Percentiles rank a stretch among this genome's conserved stretches.
Evolutionary conservation across 1,284 basidiomycete species (phyloP).

Genomic region (Heliocybe sulcata): DNA sequence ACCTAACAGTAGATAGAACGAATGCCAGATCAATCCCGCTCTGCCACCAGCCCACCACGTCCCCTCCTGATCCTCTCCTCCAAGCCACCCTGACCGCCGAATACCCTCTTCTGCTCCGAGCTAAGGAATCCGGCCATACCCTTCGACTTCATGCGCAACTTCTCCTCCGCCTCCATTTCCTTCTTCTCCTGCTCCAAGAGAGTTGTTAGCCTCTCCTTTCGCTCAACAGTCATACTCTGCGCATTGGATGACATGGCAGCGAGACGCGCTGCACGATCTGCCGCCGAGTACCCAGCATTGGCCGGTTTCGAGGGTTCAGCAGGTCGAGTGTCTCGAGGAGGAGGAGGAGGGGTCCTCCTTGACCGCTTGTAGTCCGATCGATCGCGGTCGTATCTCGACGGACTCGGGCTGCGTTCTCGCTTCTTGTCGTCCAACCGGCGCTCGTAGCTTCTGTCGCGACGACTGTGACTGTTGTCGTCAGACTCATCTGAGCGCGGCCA

Average conservation of each 20-base stretch:
- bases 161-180: conserved; percentile 59
- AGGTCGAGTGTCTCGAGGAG: conserved; percentile 20
- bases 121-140: conserved; percentile 70
- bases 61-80: conserved; percentile 71
- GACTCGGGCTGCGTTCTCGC: conserved; percentile 38
- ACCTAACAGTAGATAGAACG: neutral
- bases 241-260: conserved; percentile 84
- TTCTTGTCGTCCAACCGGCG: conserved; percentile 12
- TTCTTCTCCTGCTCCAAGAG: conserved; percentile 68
- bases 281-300: conserved; percentile 20
- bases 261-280: conserved; percentile 73
- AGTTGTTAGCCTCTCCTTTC: conserved; percentile 57
- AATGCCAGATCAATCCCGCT: conserved; percentile 32
- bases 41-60: conserved; percentile 53
- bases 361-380: conserved; percentile 27
- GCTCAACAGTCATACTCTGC: conserved; percentile 49
- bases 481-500: conserved; percentile 42
- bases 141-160: conserved; percentile 52
- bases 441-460: conserved; percentile 16
- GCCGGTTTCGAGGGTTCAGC: conserved; percentile 12
- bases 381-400: conserved; percentile 16
- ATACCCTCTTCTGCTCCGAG: conserved; percentile 71
- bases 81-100: conserved; percentile 66
- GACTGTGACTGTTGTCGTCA: conserved; percentile 26
- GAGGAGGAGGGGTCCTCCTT: conserved; percentile 31